phyloP scores from a whole-genome alignment of 1,284 basidiomycete genomes.

The Phylloboletellus chloephorus region DNA sequence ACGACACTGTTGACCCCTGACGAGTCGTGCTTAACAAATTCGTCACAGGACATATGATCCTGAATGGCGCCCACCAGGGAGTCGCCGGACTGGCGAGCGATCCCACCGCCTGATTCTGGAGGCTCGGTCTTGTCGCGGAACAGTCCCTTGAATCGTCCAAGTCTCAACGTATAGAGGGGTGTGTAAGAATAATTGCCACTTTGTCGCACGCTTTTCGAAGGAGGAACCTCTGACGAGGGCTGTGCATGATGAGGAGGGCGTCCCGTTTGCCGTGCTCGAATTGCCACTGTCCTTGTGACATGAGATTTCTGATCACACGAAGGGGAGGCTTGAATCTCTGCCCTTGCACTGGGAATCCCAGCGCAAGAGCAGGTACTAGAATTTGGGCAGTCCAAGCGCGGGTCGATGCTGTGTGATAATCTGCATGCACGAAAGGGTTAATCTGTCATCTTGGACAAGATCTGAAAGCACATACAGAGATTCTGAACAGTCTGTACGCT shows the following conservation, averaged over 20 bases:
- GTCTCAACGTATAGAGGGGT: constrained; percentile 24
- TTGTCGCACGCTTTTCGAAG: constrained; percentile 18
- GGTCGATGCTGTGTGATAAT: too few species aligned
- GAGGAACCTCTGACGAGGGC: constrained; percentile 19
- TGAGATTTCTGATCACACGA: too few species aligned
- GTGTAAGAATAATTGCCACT: constrained; percentile 17
- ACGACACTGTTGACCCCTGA: not conserved
- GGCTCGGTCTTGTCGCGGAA: constrained; percentile 8
- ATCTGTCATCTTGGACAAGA: too few species aligned
- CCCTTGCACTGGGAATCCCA: too few species aligned
- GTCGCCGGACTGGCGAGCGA: constrained; percentile 60
- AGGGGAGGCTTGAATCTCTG: too few species aligned
- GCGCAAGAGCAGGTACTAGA: too few species aligned
- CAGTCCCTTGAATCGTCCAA: not conserved
- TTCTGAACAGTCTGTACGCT: too few species aligned
- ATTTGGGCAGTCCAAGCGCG: too few species aligned
- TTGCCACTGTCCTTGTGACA: constrained; percentile 24
- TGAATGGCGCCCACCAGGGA: constrained; percentile 63
- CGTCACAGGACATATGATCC: constrained; percentile 61
- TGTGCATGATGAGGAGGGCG: constrained; percentile 25
- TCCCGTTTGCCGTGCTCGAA: constrained; percentile 25
- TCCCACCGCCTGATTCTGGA: constrained; percentile 37
- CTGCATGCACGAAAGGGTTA: too few species aligned
- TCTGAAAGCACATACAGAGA: too few species aligned
- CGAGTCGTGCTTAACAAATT: not conserved